Evolutionary conservation across 139 green algal species (phyloP), one percentile per base, ranked within the genome.

Genomic region (Monoraphidium neglectum): DNA sequence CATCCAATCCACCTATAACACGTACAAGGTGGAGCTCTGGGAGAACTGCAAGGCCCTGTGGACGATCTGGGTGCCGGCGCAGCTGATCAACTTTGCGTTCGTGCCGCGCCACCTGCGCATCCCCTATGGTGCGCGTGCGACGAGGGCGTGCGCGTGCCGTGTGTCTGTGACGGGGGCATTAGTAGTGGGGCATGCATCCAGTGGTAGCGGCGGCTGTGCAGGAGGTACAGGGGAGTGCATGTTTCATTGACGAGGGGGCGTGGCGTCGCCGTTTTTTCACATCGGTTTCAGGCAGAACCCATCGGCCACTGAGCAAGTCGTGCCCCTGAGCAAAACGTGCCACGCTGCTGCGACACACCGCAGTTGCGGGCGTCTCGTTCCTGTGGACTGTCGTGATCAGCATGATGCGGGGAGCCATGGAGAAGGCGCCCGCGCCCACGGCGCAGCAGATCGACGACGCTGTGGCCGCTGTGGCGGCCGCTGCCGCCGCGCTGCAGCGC

Each of bases 61-160:
- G 92, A 88, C 63, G 38, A 87, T 97, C 49, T 97, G 92, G 92
- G 86, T 97, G 30, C 92, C 92, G 1, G 82, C 77, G 0, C 90
- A 95, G 83, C 62, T 97, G 30, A 75, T 96, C 76, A 97, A 97
- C 87, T 97, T 97, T 78, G 81, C 87, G 1, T 72, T 95, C 26
- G 93, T 97, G 38, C 92, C 92, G 18, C 68, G 83, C 61, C 92
- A 97, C 84, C 79, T 97, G 63, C 86, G 92, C 49, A 91, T 97
- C 47, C 93, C 93, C 1, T 96, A 90, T 43, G 86, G 82, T 90
- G 64, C 78, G 79, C 5, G 28, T 43, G 32, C 8, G 6, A 23
- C 32, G 15, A 23, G 46, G 28, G 33, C 6, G 30, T 37, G 15
- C 12, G 8, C 6, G 56, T 33, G 51, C 18, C n/a, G 46, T 46